Evolutionary conservation across 2,329 filamentous ascomycete species (phyloP), one percentile per base, ranked within the genome.

Genomic region (Ascochyta clinopodiicola): DNA sequence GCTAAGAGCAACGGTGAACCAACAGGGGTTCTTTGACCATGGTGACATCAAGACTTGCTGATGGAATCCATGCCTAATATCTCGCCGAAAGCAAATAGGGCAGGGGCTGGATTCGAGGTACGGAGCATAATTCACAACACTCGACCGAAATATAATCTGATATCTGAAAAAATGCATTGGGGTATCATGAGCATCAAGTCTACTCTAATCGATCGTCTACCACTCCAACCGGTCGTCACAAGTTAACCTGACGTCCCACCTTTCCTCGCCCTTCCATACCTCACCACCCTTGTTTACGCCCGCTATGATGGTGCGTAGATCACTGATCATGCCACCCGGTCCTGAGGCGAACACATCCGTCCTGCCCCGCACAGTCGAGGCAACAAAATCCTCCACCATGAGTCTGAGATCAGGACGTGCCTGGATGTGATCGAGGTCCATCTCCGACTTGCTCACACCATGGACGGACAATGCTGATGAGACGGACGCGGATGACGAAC

Each of bases 141-240:
- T 2, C 24, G 36, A 38, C 13, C 19, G 17, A 19, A 21, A 22
- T 10, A 38, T 35, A 24, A 22, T 38, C 4, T 13, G n/a, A 21
- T 44, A 55, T 2, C 1, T 31, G 37, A 1, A 24, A 46, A 51
- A 45, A 36, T 42, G 49, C 40, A 45, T 47, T 51, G 63, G 52
- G 67, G 67, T 70, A 70, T 70, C 68, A 61, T 62, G 34, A 37
- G 36, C 35, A 47, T 52, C 43, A 45, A 9, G 21, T 32, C 35
- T 37, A 51, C 36, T 46, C 36, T 46, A 43, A 27, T 21, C 15
- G 15, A 38, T 39, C 54, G 24, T 55, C 60, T 70, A 71, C 69
- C 69, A 71, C 57, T 70, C 69, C 49, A 71, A 60, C 43, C 69
- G 63, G 44, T 71, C 68, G 51, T 75, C 72, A 40, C 72, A 74